A percentile compares a stretch with the other conserved stretches of the same genome.
phyloP scores from a whole-genome alignment of 106 monocot genomes.

The Dioscorea alata region DNA sequence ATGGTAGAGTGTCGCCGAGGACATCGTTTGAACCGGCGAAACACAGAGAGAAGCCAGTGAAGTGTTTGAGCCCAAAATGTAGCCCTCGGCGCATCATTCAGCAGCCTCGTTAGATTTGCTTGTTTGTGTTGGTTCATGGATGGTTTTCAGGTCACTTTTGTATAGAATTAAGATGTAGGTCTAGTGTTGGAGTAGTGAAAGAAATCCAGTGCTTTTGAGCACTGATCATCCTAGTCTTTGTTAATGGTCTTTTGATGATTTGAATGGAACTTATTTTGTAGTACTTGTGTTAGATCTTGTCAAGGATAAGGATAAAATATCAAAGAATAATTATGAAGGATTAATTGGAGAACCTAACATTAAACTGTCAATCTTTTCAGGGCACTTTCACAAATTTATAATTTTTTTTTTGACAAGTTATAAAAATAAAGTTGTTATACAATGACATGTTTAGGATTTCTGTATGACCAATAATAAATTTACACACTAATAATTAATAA shows the following conservation, averaged over 20 bases:
- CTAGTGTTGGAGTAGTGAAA: neutral
- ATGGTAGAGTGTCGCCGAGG: slow-evolving; percentile 5
- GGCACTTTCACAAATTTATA: no score
- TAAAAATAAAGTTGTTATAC: no score
- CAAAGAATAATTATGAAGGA: no score
- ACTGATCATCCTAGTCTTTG: neutral
- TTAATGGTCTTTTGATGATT: neutral
- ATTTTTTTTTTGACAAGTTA: no score
- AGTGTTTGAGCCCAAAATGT: slow-evolving; percentile 40
- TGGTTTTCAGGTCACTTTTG: neutral
- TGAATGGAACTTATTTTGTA: neutral
- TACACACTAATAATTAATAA: no score
- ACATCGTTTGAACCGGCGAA: slow-evolving; percentile 18
- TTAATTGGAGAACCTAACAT: no score
- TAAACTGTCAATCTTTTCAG: no score
- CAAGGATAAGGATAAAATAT: neutral
- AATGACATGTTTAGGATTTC: no score
- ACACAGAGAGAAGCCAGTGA: slow-evolving; percentile 51
- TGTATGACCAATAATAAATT: no score
- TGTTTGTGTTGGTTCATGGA: neutral
- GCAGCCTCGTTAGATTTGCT: slow-evolving; percentile 1
- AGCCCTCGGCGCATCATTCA: slow-evolving; percentile 31
- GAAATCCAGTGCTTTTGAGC: neutral
- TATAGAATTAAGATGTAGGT: neutral
- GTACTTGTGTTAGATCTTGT: neutral